Base-by-base conservation (phyloP, 202 grass and related monocot species). In the Schoenoplectus triqueter region DNA sequence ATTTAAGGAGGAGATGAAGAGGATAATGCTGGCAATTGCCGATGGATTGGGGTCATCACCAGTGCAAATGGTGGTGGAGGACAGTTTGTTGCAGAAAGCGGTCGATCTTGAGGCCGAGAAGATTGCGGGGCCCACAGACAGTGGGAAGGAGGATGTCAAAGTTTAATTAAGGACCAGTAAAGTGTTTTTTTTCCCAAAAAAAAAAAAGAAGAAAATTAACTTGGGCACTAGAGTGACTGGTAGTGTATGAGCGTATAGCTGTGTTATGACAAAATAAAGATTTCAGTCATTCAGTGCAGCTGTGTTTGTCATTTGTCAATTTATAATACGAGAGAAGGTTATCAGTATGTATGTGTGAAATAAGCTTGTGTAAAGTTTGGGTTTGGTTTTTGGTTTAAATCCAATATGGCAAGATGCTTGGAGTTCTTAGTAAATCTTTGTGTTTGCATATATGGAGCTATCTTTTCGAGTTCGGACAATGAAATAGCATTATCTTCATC, bases 1-100 rank as follows among this genome's bases (percentile, higher is more conserved):
- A 89, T 95, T 98, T 86, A 88, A 81, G 50, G 83, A 84, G 87
- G 89, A 98, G 92, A 95, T 98, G 91, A 93, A 92, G 64, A 86
- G 85, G 87, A 95, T 93, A 83, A 94, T 98, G 91, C 92, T 98
- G 67, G 92, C 92, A 77, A 89, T 98, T 72, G 95, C 95, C 46
- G 91, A 98, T 19, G 95, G 92, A 1, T 87, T 98, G 17, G 95
- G 95, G 3, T 92, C 87, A 1, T 91, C 92, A 41, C 95, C 95
- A 7, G 65, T 98, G 63, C 91, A 95, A 87, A 84, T 98, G 81
- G 92, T 92, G 78, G 77, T 95, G 20, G 92, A 86, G 7, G 74
- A 89, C 0, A 94, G 85, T 83, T 90, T 98, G 88, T 87, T 95
- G 68, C 87, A 92, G 84, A 79, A 90, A 89, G 92, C 92, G 1